Evolutionary conservation across 768 basidiomycete genomes (phyloP).

Genomic region (Agrocybe praecox): DNA sequence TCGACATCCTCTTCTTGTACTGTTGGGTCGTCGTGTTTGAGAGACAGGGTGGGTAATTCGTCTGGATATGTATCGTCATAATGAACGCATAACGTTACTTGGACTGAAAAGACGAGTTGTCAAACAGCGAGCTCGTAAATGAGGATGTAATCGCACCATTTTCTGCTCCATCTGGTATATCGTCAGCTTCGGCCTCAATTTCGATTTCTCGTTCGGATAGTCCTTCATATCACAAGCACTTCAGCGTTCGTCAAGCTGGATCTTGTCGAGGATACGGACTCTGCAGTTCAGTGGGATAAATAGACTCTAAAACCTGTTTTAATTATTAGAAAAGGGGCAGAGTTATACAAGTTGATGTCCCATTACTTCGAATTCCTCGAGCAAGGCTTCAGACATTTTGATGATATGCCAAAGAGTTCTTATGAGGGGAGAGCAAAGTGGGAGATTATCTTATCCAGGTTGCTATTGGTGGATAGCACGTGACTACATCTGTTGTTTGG

Average conservation of each 20-base stretch:
- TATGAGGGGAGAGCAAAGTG: neutral
- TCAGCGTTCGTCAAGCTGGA: constrained; percentile 42
- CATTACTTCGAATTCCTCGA: constrained; percentile 91
- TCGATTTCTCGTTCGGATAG: constrained; percentile 79
- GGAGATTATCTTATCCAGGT: constrained; percentile 13
- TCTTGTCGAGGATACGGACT: constrained; percentile 62
- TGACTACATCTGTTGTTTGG: neutral
- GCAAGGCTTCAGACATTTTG: constrained; percentile 68
- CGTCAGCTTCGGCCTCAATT: constrained; percentile 90
- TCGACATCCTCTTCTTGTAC: constrained; percentile 61
- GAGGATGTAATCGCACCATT: constrained; percentile 33
- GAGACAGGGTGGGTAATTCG: constrained; percentile 67
- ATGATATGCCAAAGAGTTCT: constrained; percentile 12
- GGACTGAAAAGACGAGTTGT: constrained; percentile 49
- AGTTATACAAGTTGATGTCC: constrained; percentile 7
- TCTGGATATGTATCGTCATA: constrained; percentile 90
- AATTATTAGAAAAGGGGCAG: neutral
- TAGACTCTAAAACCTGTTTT: constrained; percentile 85
- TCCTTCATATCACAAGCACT: constrained; percentile 59
- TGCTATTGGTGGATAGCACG: neutral
- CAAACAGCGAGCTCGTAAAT: too few relatives aligned
- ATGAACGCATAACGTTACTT: constrained; percentile 67
- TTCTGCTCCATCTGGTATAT: constrained; percentile 62
- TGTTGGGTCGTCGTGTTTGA: constrained; percentile 63
- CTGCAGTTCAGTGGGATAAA: constrained; percentile 92